Conservation (phyloP, 2,329 filamentous ascomycete genomes). For the Coniochaeta pulveracea region DNA sequence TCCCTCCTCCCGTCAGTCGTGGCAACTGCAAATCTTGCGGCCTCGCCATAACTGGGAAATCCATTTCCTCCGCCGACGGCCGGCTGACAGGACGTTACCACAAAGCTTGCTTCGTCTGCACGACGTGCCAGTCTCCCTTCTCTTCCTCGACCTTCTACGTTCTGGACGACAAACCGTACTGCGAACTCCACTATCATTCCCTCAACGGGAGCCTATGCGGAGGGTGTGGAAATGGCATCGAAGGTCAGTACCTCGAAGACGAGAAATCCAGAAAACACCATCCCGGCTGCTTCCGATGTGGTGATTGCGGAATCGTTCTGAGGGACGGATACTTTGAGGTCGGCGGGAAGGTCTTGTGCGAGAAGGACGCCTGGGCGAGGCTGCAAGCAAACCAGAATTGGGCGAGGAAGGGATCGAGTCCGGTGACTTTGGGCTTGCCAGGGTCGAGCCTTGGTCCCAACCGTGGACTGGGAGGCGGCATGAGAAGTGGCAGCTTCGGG, state of each 20-base stretch:
- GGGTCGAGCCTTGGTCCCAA: background rate
- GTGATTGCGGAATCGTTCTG: constrained; percentile 62
- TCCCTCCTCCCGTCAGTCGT: constrained; percentile 24
- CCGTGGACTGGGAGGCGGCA: constrained; percentile 5
- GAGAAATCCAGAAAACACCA: constrained; percentile 72
- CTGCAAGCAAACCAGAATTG: constrained; percentile 22
- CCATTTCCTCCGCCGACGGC: constrained; percentile 86
- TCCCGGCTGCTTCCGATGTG: constrained; percentile 74
- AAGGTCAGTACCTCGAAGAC: constrained; percentile 87
- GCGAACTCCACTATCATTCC: constrained; percentile 84
- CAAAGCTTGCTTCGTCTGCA: constrained; percentile 88
- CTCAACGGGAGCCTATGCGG: constrained; percentile 80
- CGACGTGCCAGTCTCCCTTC: constrained; percentile 71
- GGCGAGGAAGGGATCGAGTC: constrained; percentile 1
- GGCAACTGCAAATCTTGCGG: constrained; percentile 78
- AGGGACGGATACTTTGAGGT: constrained; percentile 88
- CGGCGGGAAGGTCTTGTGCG: constrained; percentile 69
- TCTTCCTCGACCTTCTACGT: constrained; percentile 88
- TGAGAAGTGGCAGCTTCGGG: constrained; percentile 17
- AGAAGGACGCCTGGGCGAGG: constrained; percentile 64
- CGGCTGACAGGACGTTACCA: constrained; percentile 89
- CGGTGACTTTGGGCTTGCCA: constrained; percentile 9
- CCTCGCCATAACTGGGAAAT: constrained; percentile 74
- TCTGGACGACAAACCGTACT: constrained; percentile 76
- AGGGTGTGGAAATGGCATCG: constrained; percentile 73